phyloP scores from a whole-genome alignment of 345 rosid species.

The Sonneratia alba region DNA sequence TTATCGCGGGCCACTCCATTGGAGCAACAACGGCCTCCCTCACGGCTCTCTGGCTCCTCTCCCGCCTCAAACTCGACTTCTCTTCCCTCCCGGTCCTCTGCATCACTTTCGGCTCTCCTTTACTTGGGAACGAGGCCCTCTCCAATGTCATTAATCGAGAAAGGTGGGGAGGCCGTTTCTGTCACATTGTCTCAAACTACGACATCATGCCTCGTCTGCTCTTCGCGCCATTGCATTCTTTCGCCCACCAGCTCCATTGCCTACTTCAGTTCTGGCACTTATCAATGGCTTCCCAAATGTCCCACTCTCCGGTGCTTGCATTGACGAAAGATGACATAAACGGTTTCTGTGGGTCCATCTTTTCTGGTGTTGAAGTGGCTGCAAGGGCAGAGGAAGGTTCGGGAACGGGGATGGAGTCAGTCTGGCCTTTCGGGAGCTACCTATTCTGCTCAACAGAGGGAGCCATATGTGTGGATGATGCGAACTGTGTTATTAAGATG shows the following conservation, averaged over 20 bases:
- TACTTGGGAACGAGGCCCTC: conserved; percentile 57
- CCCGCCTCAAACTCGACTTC: conserved; percentile 22
- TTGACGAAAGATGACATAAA: conserved; percentile 14
- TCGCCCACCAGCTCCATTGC: conserved; percentile 10
- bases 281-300: conserved; percentile 17
- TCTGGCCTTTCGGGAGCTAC: conserved; percentile 73
- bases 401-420: conserved; percentile 12
- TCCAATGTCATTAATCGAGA: conserved; percentile 40
- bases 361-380: conserved; percentile 5
- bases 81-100: conserved; percentile 37
- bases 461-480: conserved; percentile 58
- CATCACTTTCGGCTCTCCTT: conserved; percentile 70
- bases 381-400: conserved; percentile 10
- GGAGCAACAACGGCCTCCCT: conserved; percentile 63
- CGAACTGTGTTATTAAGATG: conserved; percentile 35
- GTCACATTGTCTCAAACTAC: conserved; percentile 45
- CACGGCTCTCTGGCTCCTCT: conserved; percentile 70
- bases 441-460: conserved; percentile 62
- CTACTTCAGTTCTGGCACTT: conserved; percentile 23
- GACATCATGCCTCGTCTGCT: conserved; percentile 56
- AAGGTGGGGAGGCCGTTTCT: conserved; percentile 59
- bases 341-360: conserved; percentile 12
- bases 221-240: conserved; percentile 23
- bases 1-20: conserved; percentile 64
- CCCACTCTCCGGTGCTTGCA: conserved; percentile 6